These are phyloP conservation scores for Phytophthora sp. DNA, from an alignment of 352 stramenopile genomes.

Conservation along the genomic window DNA sequence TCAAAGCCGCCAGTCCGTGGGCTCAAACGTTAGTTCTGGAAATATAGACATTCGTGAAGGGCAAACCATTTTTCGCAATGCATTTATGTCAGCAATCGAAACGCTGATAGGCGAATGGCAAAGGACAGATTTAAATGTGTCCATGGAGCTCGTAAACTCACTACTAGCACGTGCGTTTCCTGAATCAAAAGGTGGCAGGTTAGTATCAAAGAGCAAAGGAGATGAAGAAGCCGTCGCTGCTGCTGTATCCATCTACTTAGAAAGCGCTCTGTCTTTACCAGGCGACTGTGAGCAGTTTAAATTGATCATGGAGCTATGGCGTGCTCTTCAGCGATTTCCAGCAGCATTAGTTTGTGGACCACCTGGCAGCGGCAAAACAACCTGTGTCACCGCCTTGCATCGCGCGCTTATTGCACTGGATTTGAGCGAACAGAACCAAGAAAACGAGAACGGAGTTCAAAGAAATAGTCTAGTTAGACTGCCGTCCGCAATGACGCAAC, in stretches of 20 bases:
- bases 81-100: slow-evolving; percentile 8
- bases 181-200: slow-evolving; percentile 17
- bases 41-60: slow-evolving; percentile 5
- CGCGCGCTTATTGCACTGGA: slow-evolving; percentile 55
- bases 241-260: slow-evolving; percentile 52
- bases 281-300: slow-evolving; percentile 27
- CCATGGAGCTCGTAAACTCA: not conserved
- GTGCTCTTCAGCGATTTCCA: slow-evolving; percentile 30
- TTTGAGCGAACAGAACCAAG: slow-evolving; percentile 30
- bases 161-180: slow-evolving; percentile 34
- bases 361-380: slow-evolving; percentile 50
- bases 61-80: slow-evolving; percentile 25
- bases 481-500: slow-evolving; percentile 9
- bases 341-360: slow-evolving; percentile 47
- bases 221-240: slow-evolving; percentile 46
- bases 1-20: not conserved
- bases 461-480: not conserved
- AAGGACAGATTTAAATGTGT: not conserved
- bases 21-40: not conserved
- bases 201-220: slow-evolving; percentile 32
- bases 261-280: slow-evolving; percentile 25
- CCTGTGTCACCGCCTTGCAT: slow-evolving; percentile 54
- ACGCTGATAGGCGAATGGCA: not conserved
- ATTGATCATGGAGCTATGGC: slow-evolving; percentile 48
- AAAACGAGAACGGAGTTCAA: slow-evolving; percentile 8